These are phyloP conservation scores for Lanmaoa pseudosensibilis DNA, from an alignment of 768 basidiomycete species.

Conservation along the genomic window DNA sequence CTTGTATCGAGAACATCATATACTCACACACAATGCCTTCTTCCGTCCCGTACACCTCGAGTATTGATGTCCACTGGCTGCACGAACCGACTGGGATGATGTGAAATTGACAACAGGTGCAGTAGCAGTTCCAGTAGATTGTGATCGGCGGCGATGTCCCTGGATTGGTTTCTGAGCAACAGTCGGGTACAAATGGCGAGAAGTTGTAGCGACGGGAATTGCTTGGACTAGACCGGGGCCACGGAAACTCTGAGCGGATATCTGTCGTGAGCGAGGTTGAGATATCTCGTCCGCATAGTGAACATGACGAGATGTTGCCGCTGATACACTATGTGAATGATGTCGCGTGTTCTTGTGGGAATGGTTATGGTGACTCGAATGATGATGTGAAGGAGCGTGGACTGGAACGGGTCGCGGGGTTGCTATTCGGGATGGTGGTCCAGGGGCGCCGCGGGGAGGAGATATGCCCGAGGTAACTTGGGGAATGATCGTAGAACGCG, in stretches of 20 bases:
- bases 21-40: constrained; percentile 48
- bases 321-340: constrained; percentile 15
- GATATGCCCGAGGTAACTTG: background rate
- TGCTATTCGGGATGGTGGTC: constrained; percentile 5
- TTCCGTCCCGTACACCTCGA: constrained; percentile 51
- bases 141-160: constrained; percentile 21
- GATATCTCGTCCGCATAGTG: constrained; percentile 23
- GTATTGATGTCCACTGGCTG: constrained; percentile 34
- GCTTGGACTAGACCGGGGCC: background rate
- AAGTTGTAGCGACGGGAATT: constrained; percentile 1
- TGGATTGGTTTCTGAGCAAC: constrained; percentile 6
- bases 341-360: background rate
- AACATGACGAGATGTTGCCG: constrained; percentile 22
- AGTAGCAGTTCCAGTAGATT: constrained; percentile 19
- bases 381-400: constrained; percentile 4
- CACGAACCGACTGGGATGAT: constrained; percentile 2
- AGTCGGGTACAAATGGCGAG: background rate
- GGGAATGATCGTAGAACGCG: constrained; percentile 19
- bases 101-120: constrained; percentile 1
- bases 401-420: constrained; percentile 3
- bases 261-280: constrained; percentile 12
- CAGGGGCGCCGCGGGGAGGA: background rate
- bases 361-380: constrained; percentile 1
- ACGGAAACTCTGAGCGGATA: constrained; percentile 7
- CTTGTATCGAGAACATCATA: background rate